These are phyloP conservation scores for Phytophthora hibernalis DNA, from an alignment of 352 stramenopile genomes.

Conservation along the genomic window DNA sequence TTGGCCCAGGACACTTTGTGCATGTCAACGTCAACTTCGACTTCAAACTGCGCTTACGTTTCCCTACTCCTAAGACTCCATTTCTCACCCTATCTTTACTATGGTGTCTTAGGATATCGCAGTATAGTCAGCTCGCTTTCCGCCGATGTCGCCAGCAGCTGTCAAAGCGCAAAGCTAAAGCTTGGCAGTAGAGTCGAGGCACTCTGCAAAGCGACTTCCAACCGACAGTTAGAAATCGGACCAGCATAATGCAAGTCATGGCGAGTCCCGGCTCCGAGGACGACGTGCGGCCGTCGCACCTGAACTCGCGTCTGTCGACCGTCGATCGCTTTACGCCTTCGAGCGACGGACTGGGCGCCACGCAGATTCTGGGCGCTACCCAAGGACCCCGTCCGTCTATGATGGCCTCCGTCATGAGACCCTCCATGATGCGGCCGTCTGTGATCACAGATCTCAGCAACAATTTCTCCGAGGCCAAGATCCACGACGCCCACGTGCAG, in stretches of 20 bases:
- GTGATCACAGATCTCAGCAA: constrained; percentile 61
- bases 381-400: constrained; percentile 33
- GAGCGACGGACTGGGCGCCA: constrained; percentile 8
- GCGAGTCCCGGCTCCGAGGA: constrained; percentile 17
- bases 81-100: neutral
- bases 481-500: constrained; percentile 59
- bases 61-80: neutral
- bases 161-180: too few relatives aligned
- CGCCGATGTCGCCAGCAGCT: neutral
- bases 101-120: neutral
- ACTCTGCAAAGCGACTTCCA: too few relatives aligned
- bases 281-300: constrained; percentile 31
- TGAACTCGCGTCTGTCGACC: constrained; percentile 41
- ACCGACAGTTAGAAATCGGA: too few relatives aligned
- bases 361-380: constrained; percentile 11
- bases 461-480: constrained; percentile 69
- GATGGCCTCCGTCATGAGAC: constrained; percentile 39
- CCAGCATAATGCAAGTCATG: constrained; percentile 21
- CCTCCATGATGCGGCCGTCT: constrained; percentile 54
- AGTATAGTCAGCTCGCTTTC: neutral
- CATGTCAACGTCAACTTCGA: too few relatives aligned
- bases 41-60: neutral
- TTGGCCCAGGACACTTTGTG: too few relatives aligned
- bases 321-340: constrained; percentile 27
- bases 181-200: neutral